Percentiles rank a stretch among this genome's conserved stretches.
phyloP scores from a whole-genome alignment of 2,329 filamentous ascomycete genomes.

The Epichloe gansuensis region DNA sequence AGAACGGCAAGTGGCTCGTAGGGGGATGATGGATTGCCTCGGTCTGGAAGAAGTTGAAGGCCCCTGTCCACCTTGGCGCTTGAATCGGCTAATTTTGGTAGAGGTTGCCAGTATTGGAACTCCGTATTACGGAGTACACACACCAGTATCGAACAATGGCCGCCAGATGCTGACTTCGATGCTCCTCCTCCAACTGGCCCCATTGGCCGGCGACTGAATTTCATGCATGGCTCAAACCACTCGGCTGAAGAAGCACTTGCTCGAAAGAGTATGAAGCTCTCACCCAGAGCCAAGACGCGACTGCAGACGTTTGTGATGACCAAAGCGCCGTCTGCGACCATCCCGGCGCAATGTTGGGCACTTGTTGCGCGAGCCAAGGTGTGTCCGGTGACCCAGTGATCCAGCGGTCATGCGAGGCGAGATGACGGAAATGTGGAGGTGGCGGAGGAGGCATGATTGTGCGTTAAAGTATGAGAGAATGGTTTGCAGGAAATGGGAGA shows the following conservation, averaged over 20 bases:
- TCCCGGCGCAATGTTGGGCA: neutral
- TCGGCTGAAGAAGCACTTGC: neutral
- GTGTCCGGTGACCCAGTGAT: constrained; percentile 37
- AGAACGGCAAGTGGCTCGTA: neutral
- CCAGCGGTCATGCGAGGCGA: constrained; percentile 28
- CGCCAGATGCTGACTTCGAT: constrained; percentile 22
- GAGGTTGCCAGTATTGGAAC: constrained; percentile 11
- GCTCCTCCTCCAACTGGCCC: constrained; percentile 9
- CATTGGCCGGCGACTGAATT: constrained; percentile 24
- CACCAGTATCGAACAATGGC: constrained; percentile 23
- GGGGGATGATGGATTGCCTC: constrained; percentile 6
- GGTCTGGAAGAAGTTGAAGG: constrained; percentile 12
- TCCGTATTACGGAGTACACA: neutral
- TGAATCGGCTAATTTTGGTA: constrained; percentile 36
- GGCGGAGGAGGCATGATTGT: neutral
- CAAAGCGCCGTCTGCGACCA: neutral
- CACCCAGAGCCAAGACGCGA: neutral
- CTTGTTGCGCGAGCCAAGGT: neutral
- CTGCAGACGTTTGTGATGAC: neutral
- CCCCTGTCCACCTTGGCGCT: constrained; percentile 34
- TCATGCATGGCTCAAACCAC: neutral
- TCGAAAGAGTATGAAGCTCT: neutral
- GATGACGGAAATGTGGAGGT: neutral
- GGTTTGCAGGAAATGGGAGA: constrained; percentile 6
- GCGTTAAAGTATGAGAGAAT: constrained; percentile 6